Evolutionary conservation across 148 eudicot genomes (phyloP).

Genomic region (Cornus suecica): DNA sequence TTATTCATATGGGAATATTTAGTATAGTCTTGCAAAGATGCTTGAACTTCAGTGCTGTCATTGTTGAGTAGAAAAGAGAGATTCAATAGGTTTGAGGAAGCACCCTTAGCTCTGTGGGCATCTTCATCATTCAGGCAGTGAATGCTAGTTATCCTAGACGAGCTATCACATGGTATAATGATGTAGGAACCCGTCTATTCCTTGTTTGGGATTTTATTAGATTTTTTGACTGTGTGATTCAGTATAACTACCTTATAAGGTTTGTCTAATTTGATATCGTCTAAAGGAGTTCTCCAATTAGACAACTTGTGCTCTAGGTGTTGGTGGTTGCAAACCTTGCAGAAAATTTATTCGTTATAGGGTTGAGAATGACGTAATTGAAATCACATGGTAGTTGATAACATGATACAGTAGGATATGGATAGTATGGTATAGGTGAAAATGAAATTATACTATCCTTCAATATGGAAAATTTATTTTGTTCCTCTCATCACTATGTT

Average conservation of each 20-base stretch:
- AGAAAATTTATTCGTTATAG: no score
- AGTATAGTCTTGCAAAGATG: neutral
- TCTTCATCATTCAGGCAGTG: neutral
- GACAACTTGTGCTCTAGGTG: neutral
- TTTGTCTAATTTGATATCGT: neutral
- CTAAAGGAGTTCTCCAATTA: neutral
- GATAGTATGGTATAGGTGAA: neutral
- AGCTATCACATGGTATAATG: neutral
- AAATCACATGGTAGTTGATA: no score
- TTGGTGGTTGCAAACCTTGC: no score
- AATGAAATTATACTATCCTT: neutral
- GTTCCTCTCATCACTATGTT: neutral
- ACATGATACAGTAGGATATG: no score
- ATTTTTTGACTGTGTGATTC: neutral
- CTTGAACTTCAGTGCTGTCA: neutral
- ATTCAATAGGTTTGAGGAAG: neutral
- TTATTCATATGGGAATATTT: neutral
- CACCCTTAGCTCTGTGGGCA: neutral
- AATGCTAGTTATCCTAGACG: neutral
- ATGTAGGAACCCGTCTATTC: neutral
- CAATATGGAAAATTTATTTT: neutral
- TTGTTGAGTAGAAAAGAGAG: neutral
- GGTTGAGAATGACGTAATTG: no score
- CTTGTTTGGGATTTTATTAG: neutral
- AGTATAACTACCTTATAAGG: neutral